A percentile compares a stretch with the other conserved stretches of the same genome.
These are phyloP conservation scores for Olyra latifolia DNA, from an alignment of 176 grass and related monocot species.

Conservation along the genomic window DNA sequence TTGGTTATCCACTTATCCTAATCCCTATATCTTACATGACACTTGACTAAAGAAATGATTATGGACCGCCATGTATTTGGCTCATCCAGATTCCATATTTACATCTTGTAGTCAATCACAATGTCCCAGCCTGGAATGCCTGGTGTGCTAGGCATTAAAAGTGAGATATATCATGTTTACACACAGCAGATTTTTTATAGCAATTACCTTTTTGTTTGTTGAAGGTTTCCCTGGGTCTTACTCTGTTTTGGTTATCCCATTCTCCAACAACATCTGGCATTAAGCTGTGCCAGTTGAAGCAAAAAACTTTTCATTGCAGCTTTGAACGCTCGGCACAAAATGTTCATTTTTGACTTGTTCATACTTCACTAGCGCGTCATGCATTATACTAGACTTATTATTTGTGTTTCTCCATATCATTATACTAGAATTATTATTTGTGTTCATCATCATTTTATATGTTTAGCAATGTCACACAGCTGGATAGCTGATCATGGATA, in stretches of 20 bases:
- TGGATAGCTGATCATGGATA: background rate
- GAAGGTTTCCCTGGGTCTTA: too few relatives aligned
- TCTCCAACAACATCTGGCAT: too few relatives aligned
- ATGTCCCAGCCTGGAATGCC: background rate
- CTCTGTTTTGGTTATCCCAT: too few relatives aligned
- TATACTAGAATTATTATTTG: slow-evolving; percentile 19
- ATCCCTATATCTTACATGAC: background rate
- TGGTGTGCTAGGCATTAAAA: background rate
- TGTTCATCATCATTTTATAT: slow-evolving; percentile 15
- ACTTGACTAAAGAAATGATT: background rate
- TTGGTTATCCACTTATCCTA: background rate
- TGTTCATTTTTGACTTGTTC: background rate
- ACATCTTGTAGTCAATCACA: background rate
- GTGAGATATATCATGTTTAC: slow-evolving; percentile 3
- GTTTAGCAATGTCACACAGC: slow-evolving; percentile 21
- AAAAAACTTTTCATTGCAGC: background rate
- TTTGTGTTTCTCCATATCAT: slow-evolving; percentile 7
- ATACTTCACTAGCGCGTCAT: background rate
- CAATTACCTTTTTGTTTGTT: background rate
- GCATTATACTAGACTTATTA: too few relatives aligned
- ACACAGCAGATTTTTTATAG: background rate
- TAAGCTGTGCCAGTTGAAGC: slow-evolving; percentile 11
- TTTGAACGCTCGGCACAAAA: background rate
- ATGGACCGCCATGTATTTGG: background rate
- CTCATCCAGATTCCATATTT: slow-evolving; percentile 3